Evolutionary conservation across 208 protist genomes (phyloP).

Genomic region (Tritrichomonas foetus): DNA sequence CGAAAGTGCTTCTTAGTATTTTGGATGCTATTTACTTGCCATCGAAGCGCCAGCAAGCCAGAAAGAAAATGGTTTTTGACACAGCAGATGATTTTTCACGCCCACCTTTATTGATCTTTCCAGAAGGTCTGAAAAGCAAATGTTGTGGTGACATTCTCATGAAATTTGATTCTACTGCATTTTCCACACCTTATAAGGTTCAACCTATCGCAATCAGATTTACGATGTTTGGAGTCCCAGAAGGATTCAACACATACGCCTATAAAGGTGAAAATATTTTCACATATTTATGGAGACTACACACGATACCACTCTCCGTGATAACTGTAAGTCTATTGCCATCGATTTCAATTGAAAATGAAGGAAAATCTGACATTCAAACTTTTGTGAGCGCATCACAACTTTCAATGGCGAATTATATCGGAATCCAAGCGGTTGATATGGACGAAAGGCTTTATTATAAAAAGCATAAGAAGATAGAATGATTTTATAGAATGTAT

Average conservation of each 20-base stretch:
- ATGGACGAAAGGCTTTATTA: no score
- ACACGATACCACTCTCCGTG: background rate
- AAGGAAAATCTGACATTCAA: background rate
- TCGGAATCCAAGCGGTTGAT: background rate
- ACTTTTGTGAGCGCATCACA: background rate
- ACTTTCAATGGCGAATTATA: background rate
- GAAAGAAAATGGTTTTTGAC: background rate
- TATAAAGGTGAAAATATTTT: slow-evolving; percentile 18
- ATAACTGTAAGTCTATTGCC: background rate
- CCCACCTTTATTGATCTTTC: background rate
- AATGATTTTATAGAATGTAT: no score
- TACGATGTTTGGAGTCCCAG: slow-evolving; percentile 1
- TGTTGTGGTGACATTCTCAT: background rate
- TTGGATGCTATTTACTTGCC: background rate
- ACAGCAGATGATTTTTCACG: background rate
- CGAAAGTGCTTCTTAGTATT: background rate
- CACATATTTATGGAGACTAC: background rate
- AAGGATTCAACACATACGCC: slow-evolving; percentile 5
- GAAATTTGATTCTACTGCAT: background rate
- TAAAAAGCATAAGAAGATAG: no score
- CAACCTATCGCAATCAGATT: background rate
- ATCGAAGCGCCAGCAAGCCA: background rate
- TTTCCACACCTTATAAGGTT: background rate
- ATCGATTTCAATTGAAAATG: background rate
- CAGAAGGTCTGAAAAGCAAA: background rate